A percentile compares a stretch with the other conserved stretches of the same genome.
These are phyloP conservation scores for Jaapia argillacea DNA, from an alignment of 768 basidiomycete genomes.

Conservation along the genomic window DNA sequence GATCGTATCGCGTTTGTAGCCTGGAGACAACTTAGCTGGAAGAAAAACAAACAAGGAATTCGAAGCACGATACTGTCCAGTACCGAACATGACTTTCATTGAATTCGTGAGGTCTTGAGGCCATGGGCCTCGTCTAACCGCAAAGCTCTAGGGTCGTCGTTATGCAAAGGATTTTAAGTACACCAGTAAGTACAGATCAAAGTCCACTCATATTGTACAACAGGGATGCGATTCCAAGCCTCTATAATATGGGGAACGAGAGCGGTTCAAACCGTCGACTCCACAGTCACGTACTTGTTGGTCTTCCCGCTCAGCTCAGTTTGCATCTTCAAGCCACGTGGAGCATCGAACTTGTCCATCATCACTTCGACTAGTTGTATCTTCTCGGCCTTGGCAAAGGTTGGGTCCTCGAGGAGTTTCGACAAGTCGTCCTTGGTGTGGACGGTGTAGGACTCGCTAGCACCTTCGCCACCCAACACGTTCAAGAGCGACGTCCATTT, in stretches of 20 bases:
- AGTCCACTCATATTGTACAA: neutral
- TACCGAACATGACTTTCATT: too few species aligned
- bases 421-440: slow-evolving; percentile 58
- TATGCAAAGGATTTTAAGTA: too few species aligned
- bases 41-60: too few species aligned
- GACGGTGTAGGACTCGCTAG: slow-evolving; percentile 56
- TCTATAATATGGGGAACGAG: too few species aligned
- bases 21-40: too few species aligned
- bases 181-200: too few species aligned
- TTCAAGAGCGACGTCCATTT: slow-evolving; percentile 58
- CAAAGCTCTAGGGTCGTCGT: too few species aligned
- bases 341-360: slow-evolving; percentile 69
- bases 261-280: neutral
- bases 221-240: too few species aligned
- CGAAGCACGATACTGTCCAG: too few species aligned
- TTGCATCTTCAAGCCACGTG: slow-evolving; percentile 46
- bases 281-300: slow-evolving; percentile 28
- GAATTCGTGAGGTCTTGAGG: too few species aligned
- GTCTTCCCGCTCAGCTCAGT: slow-evolving; percentile 43
- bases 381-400: slow-evolving; percentile 53
- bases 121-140: too few species aligned
- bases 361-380: slow-evolving; percentile 76
- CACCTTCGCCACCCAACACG: slow-evolving; percentile 42
- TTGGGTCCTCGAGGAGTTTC: slow-evolving; percentile 48
- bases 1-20: too few species aligned